Percentiles rank a stretch among this genome's conserved stretches.
Conservation (phyloP, 2,329 filamentous ascomycete genomes). For the Sporothrix dimorphospora region DNA sequence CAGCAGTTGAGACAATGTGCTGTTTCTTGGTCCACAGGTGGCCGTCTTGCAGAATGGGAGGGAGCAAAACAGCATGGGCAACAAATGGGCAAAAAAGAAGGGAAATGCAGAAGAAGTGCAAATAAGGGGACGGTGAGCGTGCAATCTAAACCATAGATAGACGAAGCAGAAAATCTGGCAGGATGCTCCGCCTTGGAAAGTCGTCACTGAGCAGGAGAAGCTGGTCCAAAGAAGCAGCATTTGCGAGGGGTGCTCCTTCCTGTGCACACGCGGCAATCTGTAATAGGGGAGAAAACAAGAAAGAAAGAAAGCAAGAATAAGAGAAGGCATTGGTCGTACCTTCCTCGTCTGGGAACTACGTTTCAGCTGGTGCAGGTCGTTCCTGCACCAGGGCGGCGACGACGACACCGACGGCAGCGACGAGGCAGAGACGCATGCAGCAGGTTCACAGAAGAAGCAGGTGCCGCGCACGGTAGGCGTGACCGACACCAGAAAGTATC, state of each 20-base stretch:
- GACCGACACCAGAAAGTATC: neutral
- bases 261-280: neutral
- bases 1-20: conserved; percentile 3
- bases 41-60: neutral
- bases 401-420: conserved; percentile 4
- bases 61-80: neutral
- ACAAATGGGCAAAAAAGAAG: neutral
- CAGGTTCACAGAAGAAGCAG: neutral
- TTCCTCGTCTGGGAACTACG: neutral
- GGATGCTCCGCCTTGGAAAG: neutral
- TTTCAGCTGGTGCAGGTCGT: neutral
- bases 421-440: neutral
- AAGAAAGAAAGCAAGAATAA: neutral
- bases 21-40: neutral
- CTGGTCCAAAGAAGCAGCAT: neutral
- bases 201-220: neutral
- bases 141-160: neutral
- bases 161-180: neutral
- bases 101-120: neutral
- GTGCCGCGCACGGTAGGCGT: neutral
- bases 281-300: neutral
- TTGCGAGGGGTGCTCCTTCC: neutral
- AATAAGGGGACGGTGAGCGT: neutral
- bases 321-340: neutral
- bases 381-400: neutral